Base-by-base conservation (phyloP, 768 basidiomycete genomes). In the Pisolithus microcarpus region DNA sequence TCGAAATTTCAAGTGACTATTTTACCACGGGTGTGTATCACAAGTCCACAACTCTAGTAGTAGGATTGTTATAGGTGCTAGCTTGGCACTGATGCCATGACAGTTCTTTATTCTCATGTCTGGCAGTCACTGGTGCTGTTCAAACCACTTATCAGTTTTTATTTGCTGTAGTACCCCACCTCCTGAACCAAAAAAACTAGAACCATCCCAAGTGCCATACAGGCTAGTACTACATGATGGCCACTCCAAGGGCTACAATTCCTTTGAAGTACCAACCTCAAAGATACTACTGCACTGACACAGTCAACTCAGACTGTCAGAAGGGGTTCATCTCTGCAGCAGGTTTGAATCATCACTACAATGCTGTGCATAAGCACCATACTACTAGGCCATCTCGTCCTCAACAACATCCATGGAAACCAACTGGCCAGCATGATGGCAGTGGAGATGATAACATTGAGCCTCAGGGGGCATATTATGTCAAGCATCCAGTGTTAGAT, bases 401-500 rank as follows among this genome's bases (percentile, higher is more conserved):
- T 50, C 24, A 18, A 26, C 49, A 50, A 30, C 40, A 50, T 50
- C 15, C 21, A 46, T 30, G 23, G 21, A 30, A 28, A 28, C n/a
- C 21, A 24, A 46, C 21, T 31, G n/a, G 44, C 21, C n/a, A 23
- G 38, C 46, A 21, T 48, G 13, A 48, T 23, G 46, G 11, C 19
- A 48, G n/a, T 37, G 46, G 38, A 24, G 30, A 28, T 37, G 46
- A 48, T 9, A 19, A 50, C 16, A 16, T 42, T n/a, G 30, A 21
- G 26, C 50, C 42, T 51, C 26, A 45, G 34, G 50, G 43, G 21
- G 13, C 50, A 30, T 51, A 37, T 38, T 51, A 34, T 28, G 45
- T 36, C n/a, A 21, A 11, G 24, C 43, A 51, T 51, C 50, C 50
- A 21, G 31, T 51, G 26, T 43, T 51, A 21, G 43, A 51, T 51